phyloP scores from a whole-genome alignment of 73 alveolate species.

The Paramecium sonneborni region DNA sequence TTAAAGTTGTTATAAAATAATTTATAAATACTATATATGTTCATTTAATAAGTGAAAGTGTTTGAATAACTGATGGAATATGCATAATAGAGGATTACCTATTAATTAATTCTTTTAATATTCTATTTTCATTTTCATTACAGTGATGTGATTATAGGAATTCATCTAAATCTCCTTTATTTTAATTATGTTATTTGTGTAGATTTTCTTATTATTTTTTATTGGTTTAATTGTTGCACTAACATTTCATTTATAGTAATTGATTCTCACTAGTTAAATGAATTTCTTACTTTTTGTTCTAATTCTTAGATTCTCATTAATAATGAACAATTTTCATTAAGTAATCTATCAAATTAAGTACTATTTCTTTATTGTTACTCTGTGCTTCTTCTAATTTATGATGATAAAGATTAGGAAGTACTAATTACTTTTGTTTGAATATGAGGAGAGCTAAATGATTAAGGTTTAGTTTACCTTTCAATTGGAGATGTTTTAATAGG shows the following conservation, averaged over 20 bases:
- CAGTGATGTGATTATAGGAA: not conserved
- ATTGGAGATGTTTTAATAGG: slow-evolving; percentile 4
- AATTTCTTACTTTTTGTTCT: not conserved
- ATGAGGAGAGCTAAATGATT: not conserved
- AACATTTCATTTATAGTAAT: not conserved
- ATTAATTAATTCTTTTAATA: not conserved
- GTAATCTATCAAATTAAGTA: not conserved
- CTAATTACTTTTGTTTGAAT: not conserved
- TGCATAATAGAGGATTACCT: slow-evolving; percentile 4
- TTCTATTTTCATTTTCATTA: slow-evolving; percentile 11
- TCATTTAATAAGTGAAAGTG: slow-evolving; percentile 25
- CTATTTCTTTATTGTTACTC: not conserved
- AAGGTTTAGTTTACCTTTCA: not conserved
- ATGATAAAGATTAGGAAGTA: not conserved
- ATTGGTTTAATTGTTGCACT: not conserved
- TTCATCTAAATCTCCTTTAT: not conserved
- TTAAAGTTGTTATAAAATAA: not conserved
- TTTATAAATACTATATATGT: not conserved
- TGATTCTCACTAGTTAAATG: not conserved
- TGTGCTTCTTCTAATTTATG: not conserved
- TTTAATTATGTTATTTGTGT: not conserved
- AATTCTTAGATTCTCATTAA: not conserved
- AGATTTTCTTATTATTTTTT: not conserved
- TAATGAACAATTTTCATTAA: not conserved
- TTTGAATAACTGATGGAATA: not conserved